A percentile compares a stretch with the other conserved stretches of the same genome.
Evolutionary conservation across 495 filamentous ascomycete genomes (phyloP).

Genomic region (Xylaria grammica): DNA sequence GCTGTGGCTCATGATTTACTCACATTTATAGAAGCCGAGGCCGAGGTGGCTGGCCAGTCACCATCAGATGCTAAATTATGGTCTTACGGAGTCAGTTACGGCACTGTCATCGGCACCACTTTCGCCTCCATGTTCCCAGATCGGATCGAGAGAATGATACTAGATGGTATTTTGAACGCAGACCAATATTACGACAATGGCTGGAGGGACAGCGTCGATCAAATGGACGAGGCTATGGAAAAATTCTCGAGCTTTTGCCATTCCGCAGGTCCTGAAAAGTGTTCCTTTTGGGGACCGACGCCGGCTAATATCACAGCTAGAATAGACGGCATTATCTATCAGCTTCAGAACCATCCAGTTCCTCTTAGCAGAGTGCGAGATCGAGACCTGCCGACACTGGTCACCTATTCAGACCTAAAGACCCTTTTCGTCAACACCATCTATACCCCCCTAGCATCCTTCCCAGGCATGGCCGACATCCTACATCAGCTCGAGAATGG

Average conservation of each 20-base stretch:
- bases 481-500: slow-evolving; percentile 29
- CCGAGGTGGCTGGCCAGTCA: slow-evolving; percentile 21
- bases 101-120: slow-evolving; percentile 60
- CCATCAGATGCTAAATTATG: slow-evolving; percentile 35
- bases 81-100: slow-evolving; percentile 65
- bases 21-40: slow-evolving; percentile 30
- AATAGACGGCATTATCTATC: slow-evolving; percentile 41
- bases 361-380: slow-evolving; percentile 39
- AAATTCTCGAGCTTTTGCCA: slow-evolving; percentile 28
- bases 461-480: slow-evolving; percentile 26
- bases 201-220: slow-evolving; percentile 23
- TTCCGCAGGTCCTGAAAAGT: slow-evolving; percentile 26
- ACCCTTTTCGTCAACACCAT: slow-evolving; percentile 21
- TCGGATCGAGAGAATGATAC: slow-evolving; percentile 39
- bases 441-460: slow-evolving; percentile 25
- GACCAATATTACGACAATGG: slow-evolving; percentile 40
- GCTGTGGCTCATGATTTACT: slow-evolving; percentile 27
- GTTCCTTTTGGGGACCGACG: slow-evolving; percentile 34
- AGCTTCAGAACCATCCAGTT: slow-evolving; percentile 44
- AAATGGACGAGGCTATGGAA: slow-evolving; percentile 23
- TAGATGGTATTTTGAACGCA: slow-evolving; percentile 44
- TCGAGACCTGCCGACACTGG: slow-evolving; percentile 46
- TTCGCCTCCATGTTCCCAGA: slow-evolving; percentile 48
- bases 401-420: slow-evolving; percentile 52
- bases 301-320: slow-evolving; percentile 45